Conservation (phyloP, 371 early-diverging fungal species). For the Fennellomyces sp. region DNA sequence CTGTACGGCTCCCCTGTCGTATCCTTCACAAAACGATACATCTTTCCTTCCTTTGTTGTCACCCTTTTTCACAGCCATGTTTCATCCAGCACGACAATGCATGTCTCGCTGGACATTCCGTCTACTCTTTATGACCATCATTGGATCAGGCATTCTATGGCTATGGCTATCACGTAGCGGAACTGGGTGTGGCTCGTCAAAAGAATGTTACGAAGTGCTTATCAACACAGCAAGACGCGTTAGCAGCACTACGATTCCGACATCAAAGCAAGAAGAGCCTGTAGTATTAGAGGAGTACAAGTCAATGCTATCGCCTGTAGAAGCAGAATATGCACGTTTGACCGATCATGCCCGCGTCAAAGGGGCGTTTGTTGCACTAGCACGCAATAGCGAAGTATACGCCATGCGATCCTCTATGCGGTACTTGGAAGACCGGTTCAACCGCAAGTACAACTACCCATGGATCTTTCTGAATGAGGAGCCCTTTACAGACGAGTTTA, state of each 20-base stretch:
- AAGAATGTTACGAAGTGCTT: conserved; percentile 14
- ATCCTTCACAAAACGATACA: too few relatives aligned
- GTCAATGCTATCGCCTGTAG: background rate
- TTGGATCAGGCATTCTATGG: conserved; percentile 3
- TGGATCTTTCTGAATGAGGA: conserved; percentile 88
- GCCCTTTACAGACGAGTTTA: conserved; percentile 84
- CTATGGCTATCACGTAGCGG: background rate
- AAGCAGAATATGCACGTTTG: conserved; percentile 6
- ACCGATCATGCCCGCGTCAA: conserved; percentile 25
- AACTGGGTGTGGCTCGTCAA: conserved; percentile 9
- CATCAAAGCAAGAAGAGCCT: background rate
- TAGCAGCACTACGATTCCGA: background rate
- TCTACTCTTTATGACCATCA: conserved; percentile 2
- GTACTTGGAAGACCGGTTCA: conserved; percentile 85
- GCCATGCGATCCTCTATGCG: conserved; percentile 69
- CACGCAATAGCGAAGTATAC: conserved; percentile 79
- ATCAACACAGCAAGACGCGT: conserved; percentile 11
- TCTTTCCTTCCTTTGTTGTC: conserved; percentile 1
- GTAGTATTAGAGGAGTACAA: background rate
- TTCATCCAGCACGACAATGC: conserved; percentile 18
- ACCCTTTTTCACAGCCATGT: conserved; percentile 1
- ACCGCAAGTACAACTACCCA: conserved; percentile 82
- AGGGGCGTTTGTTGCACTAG: conserved; percentile 69
- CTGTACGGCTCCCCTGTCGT: background rate
- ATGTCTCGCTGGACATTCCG: conserved; percentile 22